Conservation (phyloP, 441 rosid genomes). For the Dalechampia spathulata region DNA sequence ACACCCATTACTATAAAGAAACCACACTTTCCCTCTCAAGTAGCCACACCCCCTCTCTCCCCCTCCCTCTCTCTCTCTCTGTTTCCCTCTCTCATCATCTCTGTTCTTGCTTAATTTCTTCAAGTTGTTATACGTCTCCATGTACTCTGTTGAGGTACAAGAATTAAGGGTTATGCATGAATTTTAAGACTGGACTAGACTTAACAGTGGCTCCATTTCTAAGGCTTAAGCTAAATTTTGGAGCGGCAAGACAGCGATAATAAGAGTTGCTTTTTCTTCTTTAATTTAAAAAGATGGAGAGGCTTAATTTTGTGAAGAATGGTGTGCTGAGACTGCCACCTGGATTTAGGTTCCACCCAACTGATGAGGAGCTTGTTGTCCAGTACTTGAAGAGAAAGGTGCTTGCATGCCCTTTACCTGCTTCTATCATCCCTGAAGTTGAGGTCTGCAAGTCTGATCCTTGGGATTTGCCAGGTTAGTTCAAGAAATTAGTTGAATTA, state of each 20-base stretch:
- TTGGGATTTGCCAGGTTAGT: conserved; percentile 95
- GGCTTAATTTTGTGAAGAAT: conserved; percentile 65
- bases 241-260: not conserved
- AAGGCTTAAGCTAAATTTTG: conserved; percentile 10
- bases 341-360: conserved; percentile 93
- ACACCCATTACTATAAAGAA: conserved; percentile 41
- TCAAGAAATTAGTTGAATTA: not conserved
- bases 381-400: conserved; percentile 78
- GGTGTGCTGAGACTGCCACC: conserved; percentile 85
- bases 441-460: conserved; percentile 96
- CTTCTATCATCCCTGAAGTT: conserved; percentile 85
- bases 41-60: conserved; percentile 13
- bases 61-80: not conserved
- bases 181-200: conserved; percentile 2
- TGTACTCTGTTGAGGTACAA: not conserved
- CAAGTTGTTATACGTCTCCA: not conserved
- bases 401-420: conserved; percentile 71
- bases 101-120: not conserved
- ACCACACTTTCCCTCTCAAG: conserved; percentile 27
- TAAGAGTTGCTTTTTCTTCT: no score
- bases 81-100: not conserved
- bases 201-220: conserved; percentile 9
- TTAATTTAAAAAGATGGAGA: conserved; percentile 48
- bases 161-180: conserved; percentile 7
- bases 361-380: conserved; percentile 89